Percentiles rank a stretch among this genome's conserved stretches.
These are phyloP conservation scores for Chaetomidium leptoderma DNA, from an alignment of 495 filamentous ascomycete species.

Conservation along the genomic window DNA sequence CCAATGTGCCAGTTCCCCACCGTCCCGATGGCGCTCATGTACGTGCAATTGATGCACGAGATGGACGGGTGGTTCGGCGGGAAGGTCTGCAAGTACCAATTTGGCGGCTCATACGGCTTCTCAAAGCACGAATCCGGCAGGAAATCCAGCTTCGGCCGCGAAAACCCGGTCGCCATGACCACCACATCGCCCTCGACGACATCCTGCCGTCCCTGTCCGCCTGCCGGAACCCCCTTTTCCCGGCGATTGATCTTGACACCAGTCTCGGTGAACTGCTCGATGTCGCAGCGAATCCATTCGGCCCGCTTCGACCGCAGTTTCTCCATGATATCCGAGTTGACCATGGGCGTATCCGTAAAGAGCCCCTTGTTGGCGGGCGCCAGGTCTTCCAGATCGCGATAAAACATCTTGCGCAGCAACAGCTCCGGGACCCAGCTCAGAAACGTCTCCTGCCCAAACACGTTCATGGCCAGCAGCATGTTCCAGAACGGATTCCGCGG, in stretches of 20 bases:
- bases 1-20: constrained; percentile 87
- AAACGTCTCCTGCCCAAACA: constrained; percentile 71
- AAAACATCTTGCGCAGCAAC: constrained; percentile 73
- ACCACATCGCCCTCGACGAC: constrained; percentile 68
- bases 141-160: constrained; percentile 67
- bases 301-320: constrained; percentile 72
- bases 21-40: constrained; percentile 73
- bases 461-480: constrained; percentile 67
- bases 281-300: constrained; percentile 77
- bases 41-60: constrained; percentile 79
- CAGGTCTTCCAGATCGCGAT: constrained; percentile 77
- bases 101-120: constrained; percentile 69
- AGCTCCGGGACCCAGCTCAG: constrained; percentile 75
- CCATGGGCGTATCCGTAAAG: constrained; percentile 82
- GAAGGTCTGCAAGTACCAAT: constrained; percentile 85
- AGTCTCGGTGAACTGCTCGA: constrained; percentile 56
- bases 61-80: constrained; percentile 61
- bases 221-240: constrained; percentile 66
- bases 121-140: constrained; percentile 67
- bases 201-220: constrained; percentile 61
- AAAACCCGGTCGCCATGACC: constrained; percentile 79
- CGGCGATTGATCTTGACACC: constrained; percentile 69
- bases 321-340: constrained; percentile 73
- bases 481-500: constrained; percentile 73
- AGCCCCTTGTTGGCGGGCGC: constrained; percentile 64